Conservation (phyloP, 345 rosid species). For the Populus alba region DNA sequence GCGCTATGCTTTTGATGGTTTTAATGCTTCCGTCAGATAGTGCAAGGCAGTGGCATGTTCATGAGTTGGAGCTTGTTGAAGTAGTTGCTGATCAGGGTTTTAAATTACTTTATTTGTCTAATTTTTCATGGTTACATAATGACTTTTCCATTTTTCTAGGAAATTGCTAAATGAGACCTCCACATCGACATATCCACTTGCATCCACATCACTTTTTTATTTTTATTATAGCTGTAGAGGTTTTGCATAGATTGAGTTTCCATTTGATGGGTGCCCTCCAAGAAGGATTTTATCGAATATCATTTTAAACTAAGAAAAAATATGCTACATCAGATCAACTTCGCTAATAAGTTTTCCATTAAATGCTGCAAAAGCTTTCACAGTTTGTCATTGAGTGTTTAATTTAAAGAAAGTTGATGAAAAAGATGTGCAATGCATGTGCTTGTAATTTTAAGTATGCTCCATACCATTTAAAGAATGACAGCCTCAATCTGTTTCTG, state of each 20-base stretch:
- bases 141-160: background rate
- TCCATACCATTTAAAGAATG: background rate
- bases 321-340: background rate
- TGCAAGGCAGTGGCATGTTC: conserved; percentile 98
- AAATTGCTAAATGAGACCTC: background rate
- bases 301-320: background rate
- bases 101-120: background rate
- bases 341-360: background rate
- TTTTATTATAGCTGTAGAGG: background rate
- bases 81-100: conserved; percentile 99
- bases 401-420: background rate
- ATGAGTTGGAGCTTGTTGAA: conserved; percentile 97
- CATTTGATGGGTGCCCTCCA: background rate
- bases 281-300: background rate
- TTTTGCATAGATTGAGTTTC: background rate
- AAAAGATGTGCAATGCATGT: background rate
- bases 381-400: background rate
- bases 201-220: background rate
- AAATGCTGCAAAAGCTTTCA: background rate
- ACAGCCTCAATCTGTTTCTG: background rate
- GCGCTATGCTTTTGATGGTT: conserved; percentile 90
- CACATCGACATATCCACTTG: background rate
- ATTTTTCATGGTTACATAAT: background rate
- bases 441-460: background rate
- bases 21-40: conserved; percentile 97